These are phyloP conservation scores for Linum usitatissimum DNA, from an alignment of 345 rosid genomes.

Conservation along the genomic window DNA sequence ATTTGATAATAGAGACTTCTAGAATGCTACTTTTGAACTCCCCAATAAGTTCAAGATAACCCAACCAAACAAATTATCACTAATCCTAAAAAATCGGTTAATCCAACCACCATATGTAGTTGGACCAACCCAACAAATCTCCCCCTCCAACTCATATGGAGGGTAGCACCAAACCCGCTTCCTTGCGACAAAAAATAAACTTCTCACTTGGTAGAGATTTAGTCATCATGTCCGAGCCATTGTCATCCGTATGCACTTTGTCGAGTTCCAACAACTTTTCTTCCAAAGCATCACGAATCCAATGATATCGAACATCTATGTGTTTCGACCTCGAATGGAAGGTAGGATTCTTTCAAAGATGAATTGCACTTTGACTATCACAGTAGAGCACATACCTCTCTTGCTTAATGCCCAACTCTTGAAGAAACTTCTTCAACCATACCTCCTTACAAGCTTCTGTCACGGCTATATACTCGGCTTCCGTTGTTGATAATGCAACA, in stretches of 20 bases:
- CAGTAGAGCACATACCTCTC: neutral
- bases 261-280: neutral
- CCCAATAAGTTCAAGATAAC: too few relatives aligned
- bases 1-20: neutral
- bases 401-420: neutral
- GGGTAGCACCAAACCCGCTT: neutral
- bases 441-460: neutral
- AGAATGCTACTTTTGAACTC: too few relatives aligned
- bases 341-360: neutral
- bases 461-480: neutral
- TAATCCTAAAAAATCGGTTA: neutral
- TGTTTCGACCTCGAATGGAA: neutral
- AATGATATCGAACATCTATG: neutral
- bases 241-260: neutral
- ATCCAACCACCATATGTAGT: neutral
- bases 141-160: neutral
- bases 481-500: neutral
- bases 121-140: neutral
- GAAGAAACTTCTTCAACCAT: slow-evolving; percentile 1
- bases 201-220: neutral
- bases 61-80: neutral
- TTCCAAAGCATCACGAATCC: neutral
- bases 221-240: neutral
- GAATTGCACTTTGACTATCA: neutral
- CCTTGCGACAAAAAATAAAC: neutral